A percentile compares a stretch with the other conserved stretches of the same genome.
Evolutionary conservation across 495 filamentous ascomycete genomes (phyloP).

Genomic region (Penicillium canescens): DNA sequence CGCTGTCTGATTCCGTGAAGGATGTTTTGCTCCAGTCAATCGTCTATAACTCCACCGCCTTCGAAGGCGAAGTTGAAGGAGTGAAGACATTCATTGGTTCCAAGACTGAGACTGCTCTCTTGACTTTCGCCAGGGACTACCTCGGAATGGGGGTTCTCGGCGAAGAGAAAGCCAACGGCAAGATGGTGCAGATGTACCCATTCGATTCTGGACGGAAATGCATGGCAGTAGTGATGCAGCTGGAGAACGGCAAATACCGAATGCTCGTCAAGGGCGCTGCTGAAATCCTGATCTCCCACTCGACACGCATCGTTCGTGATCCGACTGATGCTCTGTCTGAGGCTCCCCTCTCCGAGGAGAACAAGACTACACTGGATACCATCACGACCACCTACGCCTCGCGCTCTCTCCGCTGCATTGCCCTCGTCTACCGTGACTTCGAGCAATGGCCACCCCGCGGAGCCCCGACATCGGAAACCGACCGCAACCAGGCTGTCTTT

Average conservation of each 20-base stretch:
- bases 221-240: slow-evolving; percentile 77
- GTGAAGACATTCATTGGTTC: slow-evolving; percentile 75
- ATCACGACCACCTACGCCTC: slow-evolving; percentile 78
- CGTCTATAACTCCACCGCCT: slow-evolving; percentile 83
- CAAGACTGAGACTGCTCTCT: slow-evolving; percentile 85
- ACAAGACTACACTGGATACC: slow-evolving; percentile 57
- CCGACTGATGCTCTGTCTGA: slow-evolving; percentile 61
- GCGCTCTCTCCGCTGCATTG: slow-evolving; percentile 84
- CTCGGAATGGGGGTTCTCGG: slow-evolving; percentile 72
- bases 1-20: slow-evolving; percentile 59
- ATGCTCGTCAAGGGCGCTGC: slow-evolving; percentile 89
- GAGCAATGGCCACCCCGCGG: slow-evolving; percentile 81
- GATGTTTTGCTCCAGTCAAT: slow-evolving; percentile 72
- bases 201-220: slow-evolving; percentile 89
- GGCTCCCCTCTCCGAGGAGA: slow-evolving; percentile 55
- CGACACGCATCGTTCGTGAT: slow-evolving; percentile 69
- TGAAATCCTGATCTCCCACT: slow-evolving; percentile 76
- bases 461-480: slow-evolving; percentile 64
- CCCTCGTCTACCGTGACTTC: slow-evolving; percentile 84
- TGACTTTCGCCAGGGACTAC: slow-evolving; percentile 71
- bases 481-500: slow-evolving; percentile 70
- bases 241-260: slow-evolving; percentile 64
- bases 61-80: slow-evolving; percentile 75
- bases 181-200: slow-evolving; percentile 72
- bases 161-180: slow-evolving; percentile 69